Base-by-base conservation (phyloP, 2,329 filamentous ascomycete species). In the Trichothecium sympodiale region DNA sequence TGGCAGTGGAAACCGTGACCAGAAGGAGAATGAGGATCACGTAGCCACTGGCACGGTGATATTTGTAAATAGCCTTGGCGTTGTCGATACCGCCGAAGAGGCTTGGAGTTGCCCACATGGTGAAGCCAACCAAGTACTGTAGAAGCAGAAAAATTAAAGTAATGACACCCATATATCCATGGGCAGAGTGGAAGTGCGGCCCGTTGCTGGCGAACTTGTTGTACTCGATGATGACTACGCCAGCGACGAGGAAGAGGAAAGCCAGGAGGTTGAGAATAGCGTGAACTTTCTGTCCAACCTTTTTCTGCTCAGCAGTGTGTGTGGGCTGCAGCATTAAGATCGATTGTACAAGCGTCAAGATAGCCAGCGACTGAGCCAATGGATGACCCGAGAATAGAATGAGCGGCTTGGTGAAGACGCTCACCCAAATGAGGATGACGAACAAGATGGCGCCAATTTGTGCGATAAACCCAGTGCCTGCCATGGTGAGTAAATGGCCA, bases 341-440 rank as follows among this genome's bases (percentile, higher is more conserved):
- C 37, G 80, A 81, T 65, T 95, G 81, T 14, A 83, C 71, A 48
- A 91, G 67, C 39, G 85, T 67, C 42, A 94, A 67, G 39, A 94
- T 57, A 33, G 77, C 87, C 38, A 81, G 45, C 9, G 64, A 68
- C 60, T 73, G 67, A 39, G 79, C 65, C 53, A 95, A 77, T 7
- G 89, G 89, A 57, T 96, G 89, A 8, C 80, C 77, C 14, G 85
- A 87, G 70, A 96, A 94, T 48, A 94, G 76, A 28, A 84, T 83
- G 42, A 93, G 53, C 20, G 64, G 58, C 37, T 79, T 67, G 29
- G 76, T 71, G 52, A 94, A 75, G 44, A 95, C 73, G 38, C 73
- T 73, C 31, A 75, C 74, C 85, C 86, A 94, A 45, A 94, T 69
- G 38, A 89, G 74, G 26, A 75, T 74, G 33, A 77, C 65, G 42